Conservation (phyloP, 495 filamentous ascomycete species). For the Penicillium steckii region DNA sequence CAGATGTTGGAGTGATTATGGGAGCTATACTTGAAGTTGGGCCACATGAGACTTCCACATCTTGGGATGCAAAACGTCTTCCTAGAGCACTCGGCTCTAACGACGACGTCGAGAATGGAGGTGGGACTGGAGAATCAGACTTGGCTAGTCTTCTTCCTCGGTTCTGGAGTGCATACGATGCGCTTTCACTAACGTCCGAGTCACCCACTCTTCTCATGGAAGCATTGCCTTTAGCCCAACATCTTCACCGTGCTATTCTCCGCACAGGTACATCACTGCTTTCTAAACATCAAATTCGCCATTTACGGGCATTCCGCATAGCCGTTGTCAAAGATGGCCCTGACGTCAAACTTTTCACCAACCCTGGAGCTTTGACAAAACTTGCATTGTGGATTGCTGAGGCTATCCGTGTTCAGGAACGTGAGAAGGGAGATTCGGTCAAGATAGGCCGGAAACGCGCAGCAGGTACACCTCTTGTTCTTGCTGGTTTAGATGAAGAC, state of each 20-base stretch:
- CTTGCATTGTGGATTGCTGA: slow-evolving; percentile 92
- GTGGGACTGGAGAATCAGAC: slow-evolving; percentile 30
- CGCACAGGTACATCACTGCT: slow-evolving; percentile 88
- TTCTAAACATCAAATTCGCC: slow-evolving; percentile 89
- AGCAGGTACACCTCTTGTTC: slow-evolving; percentile 77
- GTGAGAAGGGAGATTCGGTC: slow-evolving; percentile 67
- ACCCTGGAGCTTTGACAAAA: slow-evolving; percentile 89
- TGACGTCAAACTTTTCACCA: slow-evolving; percentile 83
- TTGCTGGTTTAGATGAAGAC: slow-evolving; percentile 84
- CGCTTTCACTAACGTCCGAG: slow-evolving; percentile 54
- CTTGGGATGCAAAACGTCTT: slow-evolving; percentile 38
- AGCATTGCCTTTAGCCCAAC: slow-evolving; percentile 80
- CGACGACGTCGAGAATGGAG: slow-evolving; percentile 27
- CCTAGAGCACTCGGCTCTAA: slow-evolving; percentile 36
- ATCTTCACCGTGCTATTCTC: slow-evolving; percentile 89
- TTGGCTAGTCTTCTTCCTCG: slow-evolving; percentile 49
- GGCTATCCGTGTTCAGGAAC: slow-evolving; percentile 85
- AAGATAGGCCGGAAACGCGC: slow-evolving; percentile 58
- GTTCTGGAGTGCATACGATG: slow-evolving; percentile 95
- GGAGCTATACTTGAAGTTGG: slow-evolving; percentile 93
- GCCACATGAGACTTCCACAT: slow-evolving; percentile 32
- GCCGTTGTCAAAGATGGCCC: slow-evolving; percentile 94
- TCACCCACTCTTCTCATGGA: slow-evolving; percentile 54
- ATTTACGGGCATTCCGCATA: slow-evolving; percentile 89
- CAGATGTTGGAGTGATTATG: slow-evolving; percentile 86